These are phyloP conservation scores for Stephanodiscus triporus DNA, from an alignment of 108 stramenopile species.

Conservation along the genomic window DNA sequence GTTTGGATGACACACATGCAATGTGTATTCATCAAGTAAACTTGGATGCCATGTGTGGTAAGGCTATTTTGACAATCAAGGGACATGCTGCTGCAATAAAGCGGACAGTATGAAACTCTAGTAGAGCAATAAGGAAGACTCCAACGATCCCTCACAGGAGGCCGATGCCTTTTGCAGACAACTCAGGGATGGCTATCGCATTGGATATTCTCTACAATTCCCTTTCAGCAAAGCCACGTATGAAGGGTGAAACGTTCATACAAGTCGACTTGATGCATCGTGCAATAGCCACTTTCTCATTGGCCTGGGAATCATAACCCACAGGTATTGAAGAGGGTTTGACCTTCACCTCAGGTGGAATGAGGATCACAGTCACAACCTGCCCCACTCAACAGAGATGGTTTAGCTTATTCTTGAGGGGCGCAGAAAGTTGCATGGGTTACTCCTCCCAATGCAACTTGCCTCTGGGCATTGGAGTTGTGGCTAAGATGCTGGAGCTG, in stretches of 20 bases:
- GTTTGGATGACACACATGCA: neutral
- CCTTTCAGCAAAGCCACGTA: neutral
- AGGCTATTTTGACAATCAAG: neutral
- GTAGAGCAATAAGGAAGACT: neutral
- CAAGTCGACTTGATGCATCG: neutral
- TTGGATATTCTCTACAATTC: neutral
- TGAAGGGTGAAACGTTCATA: neutral
- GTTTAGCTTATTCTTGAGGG: conserved; percentile 13
- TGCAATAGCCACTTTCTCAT: neutral
- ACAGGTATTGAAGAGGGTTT: neutral
- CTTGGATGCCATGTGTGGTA: neutral
- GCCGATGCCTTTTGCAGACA: neutral
- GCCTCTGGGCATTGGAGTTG: neutral
- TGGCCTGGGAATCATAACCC: neutral
- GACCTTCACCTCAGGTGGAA: neutral
- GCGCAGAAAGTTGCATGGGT: conserved; percentile 22
- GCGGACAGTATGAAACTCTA: neutral
- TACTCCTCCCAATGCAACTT: neutral
- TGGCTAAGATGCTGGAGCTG: conserved; percentile 1
- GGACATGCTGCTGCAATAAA: neutral
- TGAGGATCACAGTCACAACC: neutral
- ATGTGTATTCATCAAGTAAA: neutral
- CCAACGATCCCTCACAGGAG: conserved; percentile 14
- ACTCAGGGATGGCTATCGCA: neutral
- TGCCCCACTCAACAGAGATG: conserved; percentile 29